Evolutionary conservation across 148 eudicot genomes (phyloP).

Genomic region (Vaccinium corymbosum): DNA sequence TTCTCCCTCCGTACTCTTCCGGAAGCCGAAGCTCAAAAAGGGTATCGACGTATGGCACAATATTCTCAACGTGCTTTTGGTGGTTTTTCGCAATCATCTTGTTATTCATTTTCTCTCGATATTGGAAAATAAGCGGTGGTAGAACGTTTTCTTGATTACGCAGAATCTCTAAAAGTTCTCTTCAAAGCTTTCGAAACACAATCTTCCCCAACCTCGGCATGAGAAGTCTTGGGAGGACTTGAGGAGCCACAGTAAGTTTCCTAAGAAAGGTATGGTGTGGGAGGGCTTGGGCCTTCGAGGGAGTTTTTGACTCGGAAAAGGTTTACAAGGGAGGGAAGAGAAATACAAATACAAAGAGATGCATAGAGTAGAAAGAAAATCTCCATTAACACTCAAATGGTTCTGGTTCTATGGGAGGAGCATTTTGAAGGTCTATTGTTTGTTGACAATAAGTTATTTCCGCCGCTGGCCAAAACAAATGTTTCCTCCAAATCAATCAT

Average conservation of each 20-base stretch:
- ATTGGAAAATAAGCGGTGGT: constrained; percentile 21
- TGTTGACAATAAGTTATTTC: too few relatives aligned
- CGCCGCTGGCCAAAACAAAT: too few relatives aligned
- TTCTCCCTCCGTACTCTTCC: neutral
- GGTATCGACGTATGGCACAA: constrained; percentile 21
- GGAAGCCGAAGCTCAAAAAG: constrained; percentile 18
- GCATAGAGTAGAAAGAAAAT: neutral
- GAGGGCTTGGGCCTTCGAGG: constrained; percentile 9
- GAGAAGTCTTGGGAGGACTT: constrained; percentile 19
- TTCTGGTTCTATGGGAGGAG: neutral
- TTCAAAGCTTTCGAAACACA: constrained; percentile 23
- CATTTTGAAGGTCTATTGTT: neutral
- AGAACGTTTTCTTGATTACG: constrained; percentile 18
- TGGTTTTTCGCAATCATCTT: neutral
- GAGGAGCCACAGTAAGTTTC: constrained; percentile 14
- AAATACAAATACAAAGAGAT: neutral
- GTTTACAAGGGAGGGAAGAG: neutral
- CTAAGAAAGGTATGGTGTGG: constrained; percentile 17
- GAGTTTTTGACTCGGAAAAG: neutral
- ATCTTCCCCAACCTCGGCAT: constrained; percentile 25
- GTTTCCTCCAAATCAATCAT: too few relatives aligned
- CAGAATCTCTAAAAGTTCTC: constrained; percentile 19
- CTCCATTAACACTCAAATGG: neutral
- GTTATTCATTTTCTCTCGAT: constrained; percentile 9
- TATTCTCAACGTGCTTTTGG: neutral